phyloP scores from a whole-genome alignment of 2,329 filamentous ascomycete species.

The Trichoderma sp. region DNA sequence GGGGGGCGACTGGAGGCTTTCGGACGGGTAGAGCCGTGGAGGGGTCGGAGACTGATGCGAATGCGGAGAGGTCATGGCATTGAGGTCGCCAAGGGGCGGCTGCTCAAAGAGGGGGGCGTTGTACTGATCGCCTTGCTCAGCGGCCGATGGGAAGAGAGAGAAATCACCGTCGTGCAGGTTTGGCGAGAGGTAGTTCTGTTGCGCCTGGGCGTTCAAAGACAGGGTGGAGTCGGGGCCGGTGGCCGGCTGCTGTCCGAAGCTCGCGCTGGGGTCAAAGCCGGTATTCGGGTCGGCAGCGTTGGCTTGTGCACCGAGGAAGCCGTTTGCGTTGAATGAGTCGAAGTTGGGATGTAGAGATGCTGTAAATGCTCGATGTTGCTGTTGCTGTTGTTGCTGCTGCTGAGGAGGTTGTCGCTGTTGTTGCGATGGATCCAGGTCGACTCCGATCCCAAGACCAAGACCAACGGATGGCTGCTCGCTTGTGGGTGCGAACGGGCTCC shows the following conservation, averaged over 20 bases:
- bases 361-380: constrained; percentile 36
- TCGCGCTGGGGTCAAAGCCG: constrained; percentile 43
- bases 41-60: constrained; percentile 57
- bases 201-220: constrained; percentile 43
- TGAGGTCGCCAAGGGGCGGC: constrained; percentile 46
- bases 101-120: constrained; percentile 60
- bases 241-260: constrained; percentile 44
- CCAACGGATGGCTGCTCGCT: constrained; percentile 31
- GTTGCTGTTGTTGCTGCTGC: constrained; percentile 40
- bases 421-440: constrained; percentile 37
- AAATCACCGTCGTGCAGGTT: constrained; percentile 59
- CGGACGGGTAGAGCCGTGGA: constrained; percentile 53
- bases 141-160: constrained; percentile 59
- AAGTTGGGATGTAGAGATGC: constrained; percentile 35
- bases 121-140: constrained; percentile 55
- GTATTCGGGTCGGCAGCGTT: constrained; percentile 38
- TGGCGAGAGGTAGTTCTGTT: constrained; percentile 47
- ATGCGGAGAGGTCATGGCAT: constrained; percentile 55
- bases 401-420: constrained; percentile 40
- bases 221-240: constrained; percentile 38
- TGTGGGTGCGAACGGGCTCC: constrained; percentile 52
- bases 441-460: constrained; percentile 54
- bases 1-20: constrained; percentile 53
- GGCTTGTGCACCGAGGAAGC: constrained; percentile 49
- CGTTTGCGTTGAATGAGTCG: constrained; percentile 45